These are phyloP conservation scores for Clohesyomyces aquaticus DNA, from an alignment of 495 filamentous ascomycete species.

Conservation along the genomic window DNA sequence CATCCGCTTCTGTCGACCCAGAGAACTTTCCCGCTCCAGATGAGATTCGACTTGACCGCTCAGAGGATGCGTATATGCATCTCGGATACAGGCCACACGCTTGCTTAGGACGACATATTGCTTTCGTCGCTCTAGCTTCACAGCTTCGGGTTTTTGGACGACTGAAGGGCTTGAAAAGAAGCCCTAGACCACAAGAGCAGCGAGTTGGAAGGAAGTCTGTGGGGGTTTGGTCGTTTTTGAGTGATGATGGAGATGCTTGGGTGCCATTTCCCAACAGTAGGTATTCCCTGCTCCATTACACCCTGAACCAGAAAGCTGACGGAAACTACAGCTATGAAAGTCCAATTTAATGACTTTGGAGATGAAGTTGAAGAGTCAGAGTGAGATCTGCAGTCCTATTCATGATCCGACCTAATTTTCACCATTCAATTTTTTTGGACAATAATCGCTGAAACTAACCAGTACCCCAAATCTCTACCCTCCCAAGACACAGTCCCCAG, in stretches of 20 bases:
- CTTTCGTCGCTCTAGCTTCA: slow-evolving; percentile 7
- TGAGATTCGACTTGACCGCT: background rate
- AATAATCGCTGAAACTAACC: too few relatives aligned
- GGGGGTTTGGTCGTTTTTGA: background rate
- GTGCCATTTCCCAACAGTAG: slow-evolving; percentile 1
- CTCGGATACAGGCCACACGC: slow-evolving; percentile 47
- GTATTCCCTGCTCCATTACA: background rate
- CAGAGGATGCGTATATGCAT: slow-evolving; percentile 4
- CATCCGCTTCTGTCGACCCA: background rate
- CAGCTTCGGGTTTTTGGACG: slow-evolving; percentile 3
- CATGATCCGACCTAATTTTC: background rate
- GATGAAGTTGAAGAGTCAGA: background rate
- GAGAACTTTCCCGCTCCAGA: slow-evolving; percentile 9
- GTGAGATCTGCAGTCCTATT: background rate
- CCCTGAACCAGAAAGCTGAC: background rate
- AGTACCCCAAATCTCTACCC: too few relatives aligned
- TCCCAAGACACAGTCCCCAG: too few relatives aligned
- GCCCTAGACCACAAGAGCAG: background rate
- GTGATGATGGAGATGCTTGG: slow-evolving; percentile 5
- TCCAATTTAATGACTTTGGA: background rate
- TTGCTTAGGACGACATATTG: slow-evolving; percentile 43
- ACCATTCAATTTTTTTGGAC: background rate
- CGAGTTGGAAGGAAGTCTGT: background rate
- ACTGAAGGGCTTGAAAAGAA: slow-evolving; percentile 1
- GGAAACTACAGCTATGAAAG: background rate